Conservation (phyloP, 2,329 filamentous ascomycete species). For the Westerdykella sp. region DNA sequence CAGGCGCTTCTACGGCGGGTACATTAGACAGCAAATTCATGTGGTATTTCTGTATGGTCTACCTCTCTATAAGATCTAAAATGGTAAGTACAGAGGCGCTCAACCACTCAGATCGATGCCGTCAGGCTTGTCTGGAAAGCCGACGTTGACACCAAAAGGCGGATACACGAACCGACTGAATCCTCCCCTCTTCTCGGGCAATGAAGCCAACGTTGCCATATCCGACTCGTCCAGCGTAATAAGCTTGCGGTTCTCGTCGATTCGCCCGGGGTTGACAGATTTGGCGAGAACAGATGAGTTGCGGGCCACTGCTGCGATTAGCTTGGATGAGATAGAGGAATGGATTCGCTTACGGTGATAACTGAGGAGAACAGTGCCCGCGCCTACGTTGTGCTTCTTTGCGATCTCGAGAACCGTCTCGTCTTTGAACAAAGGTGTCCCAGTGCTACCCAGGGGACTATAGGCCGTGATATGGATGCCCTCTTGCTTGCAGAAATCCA, state of each 20-base stretch:
- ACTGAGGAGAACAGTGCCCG: slow-evolving; percentile 59
- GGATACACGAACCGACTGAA: slow-evolving; percentile 46
- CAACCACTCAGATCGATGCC: slow-evolving; percentile 33
- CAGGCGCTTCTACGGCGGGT: too few relatives aligned
- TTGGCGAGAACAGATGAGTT: slow-evolving; percentile 68
- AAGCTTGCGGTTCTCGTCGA: slow-evolving; percentile 63
- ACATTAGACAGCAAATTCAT: too few relatives aligned
- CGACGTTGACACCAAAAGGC: slow-evolving; percentile 44
- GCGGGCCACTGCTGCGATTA: slow-evolving; percentile 51
- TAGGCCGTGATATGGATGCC: slow-evolving; percentile 69
- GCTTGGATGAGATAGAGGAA: not conserved
- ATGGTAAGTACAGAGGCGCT: slow-evolving; percentile 1
- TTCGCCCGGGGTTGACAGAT: slow-evolving; percentile 61
- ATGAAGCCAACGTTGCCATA: slow-evolving; percentile 44
- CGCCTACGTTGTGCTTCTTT: slow-evolving; percentile 44
- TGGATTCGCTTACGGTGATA: slow-evolving; percentile 57
- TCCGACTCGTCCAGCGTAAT: slow-evolving; percentile 61
- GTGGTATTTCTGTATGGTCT: too few relatives aligned
- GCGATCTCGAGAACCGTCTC: slow-evolving; percentile 44
- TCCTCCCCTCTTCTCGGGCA: slow-evolving; percentile 43
- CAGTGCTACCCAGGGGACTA: slow-evolving; percentile 46
- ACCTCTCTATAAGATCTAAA: too few relatives aligned
- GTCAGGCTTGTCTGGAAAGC: slow-evolving; percentile 45
- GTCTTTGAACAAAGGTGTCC: slow-evolving; percentile 44
- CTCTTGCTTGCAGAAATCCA: slow-evolving; percentile 61